These are phyloP conservation scores for Aspergillus sp. DNA, from an alignment of 2,329 filamentous ascomycete genomes.

Conservation along the genomic window DNA sequence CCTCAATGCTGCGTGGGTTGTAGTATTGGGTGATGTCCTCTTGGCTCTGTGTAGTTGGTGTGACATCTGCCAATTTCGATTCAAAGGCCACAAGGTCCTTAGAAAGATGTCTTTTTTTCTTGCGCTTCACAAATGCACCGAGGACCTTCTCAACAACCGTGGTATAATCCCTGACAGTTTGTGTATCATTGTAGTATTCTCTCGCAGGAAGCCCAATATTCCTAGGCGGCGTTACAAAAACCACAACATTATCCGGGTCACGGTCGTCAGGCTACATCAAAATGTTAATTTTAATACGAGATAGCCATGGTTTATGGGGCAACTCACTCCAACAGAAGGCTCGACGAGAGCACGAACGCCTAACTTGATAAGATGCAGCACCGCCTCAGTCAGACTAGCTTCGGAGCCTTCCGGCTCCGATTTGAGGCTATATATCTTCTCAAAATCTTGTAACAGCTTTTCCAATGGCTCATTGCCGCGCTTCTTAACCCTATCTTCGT, in stretches of 20 bases:
- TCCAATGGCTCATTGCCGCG: slow-evolving; percentile 58
- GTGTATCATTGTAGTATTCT: slow-evolving; percentile 59
- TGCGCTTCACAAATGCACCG: slow-evolving; percentile 36
- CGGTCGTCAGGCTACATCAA: slow-evolving; percentile 49
- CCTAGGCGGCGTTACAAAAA: slow-evolving; percentile 46
- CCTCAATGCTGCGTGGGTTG: slow-evolving; percentile 60
- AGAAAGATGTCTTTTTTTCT: slow-evolving; percentile 26
- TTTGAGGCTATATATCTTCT: slow-evolving; percentile 44
- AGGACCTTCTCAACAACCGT: slow-evolving; percentile 44
- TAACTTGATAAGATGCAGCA: slow-evolving; percentile 38
- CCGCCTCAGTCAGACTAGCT: slow-evolving; percentile 34
- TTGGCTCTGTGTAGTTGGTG: slow-evolving; percentile 58
- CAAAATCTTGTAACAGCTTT: slow-evolving; percentile 55
- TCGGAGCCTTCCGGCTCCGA: slow-evolving; percentile 25
- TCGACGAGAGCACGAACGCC: slow-evolving; percentile 38
- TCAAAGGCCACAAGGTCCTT: slow-evolving; percentile 58
- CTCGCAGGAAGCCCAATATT: slow-evolving; percentile 61
- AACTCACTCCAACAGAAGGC: slow-evolving; percentile 34
- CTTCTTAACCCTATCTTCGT: slow-evolving; percentile 58
- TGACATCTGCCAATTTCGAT: slow-evolving; percentile 59
- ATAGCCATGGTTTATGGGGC: neutral
- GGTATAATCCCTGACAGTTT: slow-evolving; percentile 54
- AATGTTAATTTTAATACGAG: neutral
- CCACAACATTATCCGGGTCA: slow-evolving; percentile 55
- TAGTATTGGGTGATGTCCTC: slow-evolving; percentile 67